These are phyloP conservation scores for Lentinula novae-zelandiae DNA, from an alignment of 1,284 basidiomycete species.

Conservation along the genomic window DNA sequence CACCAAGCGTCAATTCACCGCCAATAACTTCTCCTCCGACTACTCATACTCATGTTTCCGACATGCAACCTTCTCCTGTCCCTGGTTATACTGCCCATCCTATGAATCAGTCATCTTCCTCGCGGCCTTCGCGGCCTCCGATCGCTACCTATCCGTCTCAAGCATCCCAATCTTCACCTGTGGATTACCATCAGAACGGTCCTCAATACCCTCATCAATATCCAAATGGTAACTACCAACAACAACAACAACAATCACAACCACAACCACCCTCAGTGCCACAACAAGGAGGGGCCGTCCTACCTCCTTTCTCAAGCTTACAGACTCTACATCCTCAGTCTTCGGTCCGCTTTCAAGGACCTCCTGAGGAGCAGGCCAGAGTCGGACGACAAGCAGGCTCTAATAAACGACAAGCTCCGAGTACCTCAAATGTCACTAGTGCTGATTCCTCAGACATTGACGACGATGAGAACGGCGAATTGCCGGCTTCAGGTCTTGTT, in stretches of 20 bases:
- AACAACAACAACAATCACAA: slow-evolving; percentile 16
- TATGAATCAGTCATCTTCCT: slow-evolving; percentile 15
- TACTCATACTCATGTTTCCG: slow-evolving; percentile 38
- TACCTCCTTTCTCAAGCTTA: slow-evolving; percentile 71
- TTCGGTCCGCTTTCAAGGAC: slow-evolving; percentile 52
- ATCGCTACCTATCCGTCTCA: slow-evolving; percentile 11
- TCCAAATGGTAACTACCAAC: slow-evolving; percentile 25
- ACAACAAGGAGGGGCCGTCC: slow-evolving; percentile 40
- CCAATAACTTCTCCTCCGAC: slow-evolving; percentile 55
- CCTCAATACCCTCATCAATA: slow-evolving; percentile 10
- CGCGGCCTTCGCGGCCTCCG: slow-evolving; percentile 8
- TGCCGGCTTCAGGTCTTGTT: slow-evolving; percentile 76
- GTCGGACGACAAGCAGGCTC: slow-evolving; percentile 30
- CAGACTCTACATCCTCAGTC: slow-evolving; percentile 50
- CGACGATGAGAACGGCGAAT: slow-evolving; percentile 67
- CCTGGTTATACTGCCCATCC: slow-evolving; percentile 23
- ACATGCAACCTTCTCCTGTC: slow-evolving; percentile 31
- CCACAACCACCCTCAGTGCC: slow-evolving; percentile 22
- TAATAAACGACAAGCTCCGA: slow-evolving; percentile 56
- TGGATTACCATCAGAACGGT: slow-evolving; percentile 12
- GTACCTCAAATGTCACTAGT: slow-evolving; percentile 64
- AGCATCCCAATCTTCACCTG: slow-evolving; percentile 11
- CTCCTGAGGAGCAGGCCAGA: slow-evolving; percentile 26
- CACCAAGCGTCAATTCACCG: slow-evolving; percentile 65
- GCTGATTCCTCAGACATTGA: slow-evolving; percentile 76